phyloP scores from a whole-genome alignment of 2,329 filamentous ascomycete species.

The Xenosphaeropsis pyriputrescens region DNA sequence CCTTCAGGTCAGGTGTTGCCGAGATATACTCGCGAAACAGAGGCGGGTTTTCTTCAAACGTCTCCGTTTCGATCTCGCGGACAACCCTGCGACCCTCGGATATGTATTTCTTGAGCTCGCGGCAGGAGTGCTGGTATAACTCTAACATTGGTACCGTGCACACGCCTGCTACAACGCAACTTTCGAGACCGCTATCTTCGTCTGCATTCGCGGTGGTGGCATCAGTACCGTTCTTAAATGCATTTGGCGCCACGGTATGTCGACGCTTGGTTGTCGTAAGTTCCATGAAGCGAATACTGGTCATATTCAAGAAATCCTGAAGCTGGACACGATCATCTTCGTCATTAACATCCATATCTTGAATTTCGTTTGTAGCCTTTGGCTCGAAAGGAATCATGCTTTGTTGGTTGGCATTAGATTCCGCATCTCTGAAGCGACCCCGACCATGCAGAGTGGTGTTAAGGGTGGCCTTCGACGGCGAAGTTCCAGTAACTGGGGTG shows the following conservation, averaged over 20 bases:
- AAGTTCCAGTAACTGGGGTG: constrained; percentile 28
- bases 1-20: constrained; percentile 68
- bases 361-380: constrained; percentile 30
- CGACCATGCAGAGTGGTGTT: constrained; percentile 41
- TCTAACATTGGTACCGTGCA: constrained; percentile 90
- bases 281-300: constrained; percentile 96
- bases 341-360: constrained; percentile 15
- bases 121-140: constrained; percentile 87
- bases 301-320: constrained; percentile 88
- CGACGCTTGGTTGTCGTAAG: constrained; percentile 89
- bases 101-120: constrained; percentile 93
- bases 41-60: constrained; percentile 77
- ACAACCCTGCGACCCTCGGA: constrained; percentile 84
- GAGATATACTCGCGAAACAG: constrained; percentile 86
- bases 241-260: constrained; percentile 57
- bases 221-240: constrained; percentile 21
- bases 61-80: constrained; percentile 79
- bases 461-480: constrained; percentile 28
- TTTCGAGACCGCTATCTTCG: constrained; percentile 46
- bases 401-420: constrained; percentile 20
- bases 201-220: constrained; percentile 3
- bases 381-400: constrained; percentile 26
- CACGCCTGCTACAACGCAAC: constrained; percentile 74
- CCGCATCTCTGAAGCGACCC: constrained; percentile 37
- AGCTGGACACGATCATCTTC: constrained; percentile 56